These are phyloP conservation scores for Neopestalotiopsis clavispora DNA, from an alignment of 2,329 filamentous ascomycete species.

Conservation along the genomic window DNA sequence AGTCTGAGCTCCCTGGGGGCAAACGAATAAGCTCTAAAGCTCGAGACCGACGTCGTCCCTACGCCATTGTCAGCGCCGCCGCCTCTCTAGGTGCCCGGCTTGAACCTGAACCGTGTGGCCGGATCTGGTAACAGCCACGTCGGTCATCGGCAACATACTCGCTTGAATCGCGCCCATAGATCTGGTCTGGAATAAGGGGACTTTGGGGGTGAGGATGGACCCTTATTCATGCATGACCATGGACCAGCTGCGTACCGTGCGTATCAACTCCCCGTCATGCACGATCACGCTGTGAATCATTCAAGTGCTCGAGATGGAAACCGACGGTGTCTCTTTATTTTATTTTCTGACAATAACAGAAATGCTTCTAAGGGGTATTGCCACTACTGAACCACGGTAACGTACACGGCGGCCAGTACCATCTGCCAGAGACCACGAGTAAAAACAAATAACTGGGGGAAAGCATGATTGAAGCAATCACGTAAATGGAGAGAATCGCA, in stretches of 20 bases:
- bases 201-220: not conserved
- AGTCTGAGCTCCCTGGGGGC: no score
- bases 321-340: not conserved
- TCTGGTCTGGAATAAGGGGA: not conserved
- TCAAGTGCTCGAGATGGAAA: not conserved
- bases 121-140: not conserved
- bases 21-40: conserved; percentile 1
- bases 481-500: not conserved
- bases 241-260: no score
- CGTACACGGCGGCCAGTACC: not conserved
- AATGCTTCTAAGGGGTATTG: conserved; percentile 11
- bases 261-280: no score
- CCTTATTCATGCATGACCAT: not conserved
- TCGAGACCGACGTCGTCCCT: conserved; percentile 5
- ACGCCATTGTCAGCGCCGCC: not conserved
- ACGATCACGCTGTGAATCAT: not conserved
- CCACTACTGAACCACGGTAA: not conserved
- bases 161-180: conserved; percentile 4
- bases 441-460: not conserved
- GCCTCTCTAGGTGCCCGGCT: not conserved
- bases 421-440: not conserved
- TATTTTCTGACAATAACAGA: not conserved
- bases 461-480: conserved; percentile 1
- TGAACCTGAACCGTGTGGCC: not conserved
- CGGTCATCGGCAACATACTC: conserved; percentile 4